Percentiles rank a stretch among this genome's conserved stretches.
Evolutionary conservation across 2,329 filamentous ascomycete species (phyloP).

Genomic region (Phialophora chinensis): DNA sequence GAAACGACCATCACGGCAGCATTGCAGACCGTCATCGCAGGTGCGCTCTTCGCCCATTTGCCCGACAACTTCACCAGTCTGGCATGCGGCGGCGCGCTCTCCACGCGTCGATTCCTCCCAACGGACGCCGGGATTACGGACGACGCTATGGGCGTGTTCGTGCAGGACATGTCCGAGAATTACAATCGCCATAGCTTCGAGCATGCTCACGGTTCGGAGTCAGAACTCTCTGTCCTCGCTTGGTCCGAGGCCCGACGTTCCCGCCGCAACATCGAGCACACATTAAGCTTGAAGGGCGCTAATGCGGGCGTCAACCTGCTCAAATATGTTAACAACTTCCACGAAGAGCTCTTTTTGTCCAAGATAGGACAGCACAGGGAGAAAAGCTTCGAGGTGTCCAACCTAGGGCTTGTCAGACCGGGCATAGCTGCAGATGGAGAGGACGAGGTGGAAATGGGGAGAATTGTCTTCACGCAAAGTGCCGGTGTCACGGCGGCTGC

Average conservation of each 20-base stretch:
- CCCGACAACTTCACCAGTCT: conserved; percentile 43
- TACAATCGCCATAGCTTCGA: conserved; percentile 40
- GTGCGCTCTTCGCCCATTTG: conserved; percentile 46
- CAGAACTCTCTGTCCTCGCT: conserved; percentile 34
- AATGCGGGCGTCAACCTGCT: conserved; percentile 49
- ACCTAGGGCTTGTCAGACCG: conserved; percentile 49
- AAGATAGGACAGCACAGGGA: conserved; percentile 49
- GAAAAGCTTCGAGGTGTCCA: conserved; percentile 54
- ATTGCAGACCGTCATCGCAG: conserved; percentile 49
- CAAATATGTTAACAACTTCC: conserved; percentile 50
- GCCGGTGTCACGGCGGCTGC: conserved; percentile 48
- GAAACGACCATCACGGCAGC: conserved; percentile 51
- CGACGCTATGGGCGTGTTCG: conserved; percentile 48
- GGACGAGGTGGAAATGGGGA: conserved; percentile 42
- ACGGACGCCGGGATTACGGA: conserved; percentile 43
- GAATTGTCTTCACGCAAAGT: conserved; percentile 55
- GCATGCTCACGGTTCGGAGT: not conserved
- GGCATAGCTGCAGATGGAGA: conserved; percentile 14
- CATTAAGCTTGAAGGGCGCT: conserved; percentile 41
- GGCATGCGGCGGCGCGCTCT: conserved; percentile 46
- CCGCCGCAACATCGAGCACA: conserved; percentile 42
- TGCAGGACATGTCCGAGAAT: conserved; percentile 45
- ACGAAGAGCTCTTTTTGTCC: conserved; percentile 46
- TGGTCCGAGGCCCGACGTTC: conserved; percentile 46
- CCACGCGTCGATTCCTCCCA: conserved; percentile 47